Evolutionary conservation across 2,329 filamentous ascomycete genomes (phyloP).

Genomic region (Zymoseptoria passerinii): DNA sequence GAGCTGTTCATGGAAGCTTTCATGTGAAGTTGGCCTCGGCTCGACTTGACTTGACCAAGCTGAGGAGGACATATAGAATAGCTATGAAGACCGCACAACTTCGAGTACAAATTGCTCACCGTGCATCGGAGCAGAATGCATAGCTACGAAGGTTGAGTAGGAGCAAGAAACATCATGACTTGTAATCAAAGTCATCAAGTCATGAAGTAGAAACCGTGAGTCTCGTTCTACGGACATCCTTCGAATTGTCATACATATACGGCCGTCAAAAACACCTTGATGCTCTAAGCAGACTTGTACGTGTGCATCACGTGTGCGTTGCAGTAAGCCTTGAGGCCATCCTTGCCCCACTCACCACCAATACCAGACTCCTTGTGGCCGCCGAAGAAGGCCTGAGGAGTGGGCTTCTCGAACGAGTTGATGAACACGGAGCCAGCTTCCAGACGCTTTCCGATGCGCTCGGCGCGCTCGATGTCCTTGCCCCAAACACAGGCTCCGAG

Average conservation of each 20-base stretch:
- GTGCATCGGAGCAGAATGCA: too few relatives aligned
- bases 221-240: background rate
- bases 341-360: constrained; percentile 48
- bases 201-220: too few relatives aligned
- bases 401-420: constrained; percentile 44
- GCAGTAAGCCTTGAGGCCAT: constrained; percentile 37
- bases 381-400: constrained; percentile 51
- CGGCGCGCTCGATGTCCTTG: constrained; percentile 42
- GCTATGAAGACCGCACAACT: too few relatives aligned
- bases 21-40: too few relatives aligned
- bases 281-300: constrained; percentile 31
- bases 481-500: constrained; percentile 49
- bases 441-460: constrained; percentile 40
- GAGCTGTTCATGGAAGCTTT: too few relatives aligned
- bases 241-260: background rate
- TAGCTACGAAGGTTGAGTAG: too few relatives aligned
- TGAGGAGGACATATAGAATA: too few relatives aligned
- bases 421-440: constrained; percentile 50
- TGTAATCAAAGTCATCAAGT: too few relatives aligned
- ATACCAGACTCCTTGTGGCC: constrained; percentile 59
- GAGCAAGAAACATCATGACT: too few relatives aligned
- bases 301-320: constrained; percentile 41
- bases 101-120: too few relatives aligned
- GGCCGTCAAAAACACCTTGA: background rate
- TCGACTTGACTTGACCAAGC: too few relatives aligned